A percentile compares a stretch with the other conserved stretches of the same genome.
phyloP scores from a whole-genome alignment of 192 early-diverging fungal genomes.

The Entophlyctis luteolus region DNA sequence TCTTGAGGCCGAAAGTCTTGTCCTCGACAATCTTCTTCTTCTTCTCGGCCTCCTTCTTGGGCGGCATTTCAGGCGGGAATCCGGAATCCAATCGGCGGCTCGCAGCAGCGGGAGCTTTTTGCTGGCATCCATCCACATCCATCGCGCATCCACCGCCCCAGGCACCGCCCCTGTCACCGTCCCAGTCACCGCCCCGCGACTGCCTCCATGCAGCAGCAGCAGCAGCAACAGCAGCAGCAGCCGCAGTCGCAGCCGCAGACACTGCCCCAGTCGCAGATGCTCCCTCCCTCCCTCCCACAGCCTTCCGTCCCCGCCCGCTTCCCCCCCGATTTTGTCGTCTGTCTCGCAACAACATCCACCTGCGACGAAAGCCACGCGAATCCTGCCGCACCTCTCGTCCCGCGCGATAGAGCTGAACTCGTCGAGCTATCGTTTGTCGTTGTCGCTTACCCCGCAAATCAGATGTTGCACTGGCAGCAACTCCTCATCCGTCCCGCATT shows the following conservation, averaged over 20 bases:
- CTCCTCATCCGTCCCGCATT: constrained; percentile 25
- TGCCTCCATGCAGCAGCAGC: neutral
- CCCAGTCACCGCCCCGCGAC: neutral
- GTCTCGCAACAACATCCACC: constrained; percentile 68
- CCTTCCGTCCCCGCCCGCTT: too few species aligned
- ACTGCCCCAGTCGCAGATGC: too few species aligned
- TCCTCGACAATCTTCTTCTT: constrained; percentile 87
- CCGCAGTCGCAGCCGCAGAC: too few species aligned
- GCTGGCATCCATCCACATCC: neutral
- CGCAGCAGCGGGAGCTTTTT: too few species aligned
- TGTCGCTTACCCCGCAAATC: constrained; percentile 8
- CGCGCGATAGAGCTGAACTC: constrained; percentile 38
- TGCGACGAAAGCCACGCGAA: constrained; percentile 67
- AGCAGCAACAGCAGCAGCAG: neutral
- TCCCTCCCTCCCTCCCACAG: too few species aligned
- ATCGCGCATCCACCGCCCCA: neutral
- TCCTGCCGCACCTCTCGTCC: constrained; percentile 49
- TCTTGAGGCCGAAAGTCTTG: constrained; percentile 98
- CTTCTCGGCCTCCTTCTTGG: neutral
- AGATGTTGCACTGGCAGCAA: constrained; percentile 30
- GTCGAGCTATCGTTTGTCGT: constrained; percentile 39
- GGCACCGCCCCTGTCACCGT: neutral
- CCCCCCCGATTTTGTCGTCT: constrained; percentile 56
- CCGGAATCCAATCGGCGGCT: too few species aligned
- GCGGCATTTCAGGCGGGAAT: neutral